Percentiles rank a stretch among this genome's conserved stretches.
These are phyloP conservation scores for Aeschynomene evenia DNA, from an alignment of 306 rosid genomes.

Conservation along the genomic window DNA sequence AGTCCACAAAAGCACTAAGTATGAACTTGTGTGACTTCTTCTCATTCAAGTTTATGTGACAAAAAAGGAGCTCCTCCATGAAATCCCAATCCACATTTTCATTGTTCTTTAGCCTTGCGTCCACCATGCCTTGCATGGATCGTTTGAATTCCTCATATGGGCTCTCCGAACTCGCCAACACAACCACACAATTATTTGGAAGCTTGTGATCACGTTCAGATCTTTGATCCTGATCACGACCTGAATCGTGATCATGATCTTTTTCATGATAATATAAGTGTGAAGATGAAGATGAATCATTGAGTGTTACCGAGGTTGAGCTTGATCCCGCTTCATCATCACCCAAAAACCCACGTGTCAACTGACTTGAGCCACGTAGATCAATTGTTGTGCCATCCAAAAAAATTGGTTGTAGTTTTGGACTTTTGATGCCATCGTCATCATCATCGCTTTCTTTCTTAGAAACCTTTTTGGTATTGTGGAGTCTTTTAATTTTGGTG, in stretches of 20 bases:
- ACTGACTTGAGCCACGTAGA: constrained; percentile 50
- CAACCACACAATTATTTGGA: constrained; percentile 55
- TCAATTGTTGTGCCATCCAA: constrained; percentile 37
- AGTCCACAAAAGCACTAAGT: constrained; percentile 67
- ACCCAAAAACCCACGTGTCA: constrained; percentile 34
- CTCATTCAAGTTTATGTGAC: constrained; percentile 59
- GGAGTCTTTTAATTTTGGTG: background rate
- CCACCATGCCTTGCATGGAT: constrained; percentile 70
- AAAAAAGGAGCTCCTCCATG: constrained; percentile 73
- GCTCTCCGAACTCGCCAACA: constrained; percentile 47
- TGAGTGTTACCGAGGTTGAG: constrained; percentile 27
- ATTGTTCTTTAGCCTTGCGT: constrained; percentile 36
- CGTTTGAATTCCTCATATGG: constrained; percentile 59
- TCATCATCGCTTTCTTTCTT: background rate
- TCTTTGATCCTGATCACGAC: background rate
- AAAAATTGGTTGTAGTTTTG: constrained; percentile 19
- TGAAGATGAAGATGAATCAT: background rate
- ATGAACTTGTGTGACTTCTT: constrained; percentile 60
- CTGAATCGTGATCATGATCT: background rate
- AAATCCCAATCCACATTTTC: constrained; percentile 75
- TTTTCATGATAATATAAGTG: background rate
- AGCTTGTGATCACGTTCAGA: too few relatives aligned
- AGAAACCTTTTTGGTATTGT: background rate
- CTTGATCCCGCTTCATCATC: constrained; percentile 46
- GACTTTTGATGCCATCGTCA: background rate